Evolutionary conservation across 371 early-diverging fungal species (phyloP).

Genomic region (Rhizomucor miehei): DNA sequence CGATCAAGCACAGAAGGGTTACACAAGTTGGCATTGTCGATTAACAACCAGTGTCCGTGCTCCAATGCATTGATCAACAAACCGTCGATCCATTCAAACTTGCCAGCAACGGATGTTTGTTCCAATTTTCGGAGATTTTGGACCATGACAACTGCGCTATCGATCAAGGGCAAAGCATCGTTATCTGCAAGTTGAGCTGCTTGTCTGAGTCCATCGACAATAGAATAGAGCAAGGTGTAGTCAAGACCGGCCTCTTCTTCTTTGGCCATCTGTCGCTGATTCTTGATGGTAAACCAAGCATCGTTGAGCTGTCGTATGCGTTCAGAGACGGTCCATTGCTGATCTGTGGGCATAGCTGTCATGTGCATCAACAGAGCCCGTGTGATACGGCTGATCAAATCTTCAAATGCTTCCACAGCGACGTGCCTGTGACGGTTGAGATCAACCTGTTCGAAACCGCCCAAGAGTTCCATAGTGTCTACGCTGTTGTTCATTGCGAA

Average conservation of each 20-base stretch:
- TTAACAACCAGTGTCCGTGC: slow-evolving; percentile 96
- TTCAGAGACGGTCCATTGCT: slow-evolving; percentile 20
- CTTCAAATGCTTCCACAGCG: slow-evolving; percentile 41
- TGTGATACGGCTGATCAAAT: slow-evolving; percentile 24
- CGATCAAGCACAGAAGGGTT: slow-evolving; percentile 95
- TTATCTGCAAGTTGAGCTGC: slow-evolving; percentile 22
- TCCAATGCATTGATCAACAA: slow-evolving; percentile 91
- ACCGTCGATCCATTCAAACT: slow-evolving; percentile 98
- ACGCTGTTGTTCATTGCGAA: slow-evolving; percentile 94
- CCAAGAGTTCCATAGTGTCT: slow-evolving; percentile 93
- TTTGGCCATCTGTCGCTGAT: slow-evolving; percentile 23
- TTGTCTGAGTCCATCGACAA: slow-evolving; percentile 26
- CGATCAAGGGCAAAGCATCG: slow-evolving; percentile 16
- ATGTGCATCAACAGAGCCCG: slow-evolving; percentile 29
- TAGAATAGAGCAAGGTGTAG: slow-evolving; percentile 29
- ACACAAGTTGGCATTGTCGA: slow-evolving; percentile 99
- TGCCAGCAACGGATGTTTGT: slow-evolving; percentile 61
- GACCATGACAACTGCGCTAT: slow-evolving; percentile 9
- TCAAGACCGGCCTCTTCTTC: slow-evolving; percentile 23
- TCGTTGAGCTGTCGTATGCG: slow-evolving; percentile 38
- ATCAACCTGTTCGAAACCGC: slow-evolving; percentile 97
- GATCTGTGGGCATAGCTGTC: slow-evolving; percentile 11
- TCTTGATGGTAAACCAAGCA: slow-evolving; percentile 39
- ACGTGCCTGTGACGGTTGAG: slow-evolving; percentile 72
- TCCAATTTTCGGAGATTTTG: slow-evolving; percentile 47